Evolutionary conservation across 2,329 filamentous ascomycete genomes (phyloP), one percentile per base, ranked within the genome.

Genomic region (Orbilia ellipsospora): DNA sequence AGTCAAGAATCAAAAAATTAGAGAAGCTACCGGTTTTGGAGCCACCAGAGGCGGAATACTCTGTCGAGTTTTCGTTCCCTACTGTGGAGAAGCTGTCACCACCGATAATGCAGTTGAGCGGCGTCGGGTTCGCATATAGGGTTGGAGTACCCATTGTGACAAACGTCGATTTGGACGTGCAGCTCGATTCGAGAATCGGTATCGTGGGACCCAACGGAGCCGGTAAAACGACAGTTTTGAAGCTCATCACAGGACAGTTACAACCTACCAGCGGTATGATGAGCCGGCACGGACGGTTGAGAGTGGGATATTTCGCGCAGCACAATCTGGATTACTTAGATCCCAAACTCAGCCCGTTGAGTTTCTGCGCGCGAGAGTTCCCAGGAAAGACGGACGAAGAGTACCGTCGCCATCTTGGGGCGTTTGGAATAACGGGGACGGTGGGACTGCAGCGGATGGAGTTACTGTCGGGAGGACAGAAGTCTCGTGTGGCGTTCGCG

Each of bases 171-270:
- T 87, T 99, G 23, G 94, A 98, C 82, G 95, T 99, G 15, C 95
- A 99, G 83, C 90, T 99, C 50, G 95, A 99, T 84, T 98, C 94
- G 7, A 92, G 95, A 78, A 99, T 99, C 80, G 95, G 95, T 81
- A 99, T 99, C 81, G 94, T 99, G n/a, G 95, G 95, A 15, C 95
- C 95, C 81, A 99, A 99, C 86, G 95, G 95, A 83, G 95, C 95
- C 52, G 95, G 95, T 87, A 99, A 99, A 84, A 99, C 95, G 1
- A 99, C 95, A 0, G 91, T 97, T n/a, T 86, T 99, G 79, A 98
- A 97, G 84, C 88, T 99, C n/a, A 90, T 99, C 74, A 97, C 95
- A 78, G 92, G 93, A 77, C 92, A 92, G 80, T 87, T 99, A 23
- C 83, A 88, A 69, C 89, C 95, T 2, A 89, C 90, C 0, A 86